Conservation (phyloP, 179 eudicot genomes). For the Silene vulgaris region DNA sequence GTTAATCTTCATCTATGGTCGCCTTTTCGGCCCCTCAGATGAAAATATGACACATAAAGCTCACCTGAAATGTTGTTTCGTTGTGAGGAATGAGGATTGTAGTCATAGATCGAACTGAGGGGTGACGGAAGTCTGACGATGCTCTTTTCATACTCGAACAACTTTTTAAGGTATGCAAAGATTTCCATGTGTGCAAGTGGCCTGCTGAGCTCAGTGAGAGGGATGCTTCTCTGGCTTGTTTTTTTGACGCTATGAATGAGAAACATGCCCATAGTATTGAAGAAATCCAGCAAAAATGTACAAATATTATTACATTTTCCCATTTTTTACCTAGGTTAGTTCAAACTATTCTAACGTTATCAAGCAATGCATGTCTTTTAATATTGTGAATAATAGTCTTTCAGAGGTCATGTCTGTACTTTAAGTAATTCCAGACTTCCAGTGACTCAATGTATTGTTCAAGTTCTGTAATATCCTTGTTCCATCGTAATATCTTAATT, state of each 20-base stretch:
- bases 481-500: neutral
- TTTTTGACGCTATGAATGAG: conserved; percentile 60
- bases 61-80: neutral
- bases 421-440: neutral
- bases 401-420: neutral
- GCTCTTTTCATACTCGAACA: neutral
- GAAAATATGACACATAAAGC: neutral
- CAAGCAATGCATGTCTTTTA: neutral
- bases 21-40: neutral
- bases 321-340: conserved; percentile 71
- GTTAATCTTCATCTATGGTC: neutral
- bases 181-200: conserved; percentile 72
- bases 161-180: conserved; percentile 50
- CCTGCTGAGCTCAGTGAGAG: conserved; percentile 40
- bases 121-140: conserved; percentile 14
- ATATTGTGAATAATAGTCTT: neutral
- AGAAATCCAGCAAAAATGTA: conserved; percentile 48
- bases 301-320: conserved; percentile 51
- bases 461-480: neutral
- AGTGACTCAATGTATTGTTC: neutral
- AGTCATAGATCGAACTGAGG: neutral
- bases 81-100: neutral
- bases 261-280: conserved; percentile 28
- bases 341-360: neutral
- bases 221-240: conserved; percentile 48